Percentiles rank a stretch among this genome's conserved stretches.
These are phyloP conservation scores for Nicotiana sylvestris DNA, from an alignment of 257 asterid species.

Conservation along the genomic window DNA sequence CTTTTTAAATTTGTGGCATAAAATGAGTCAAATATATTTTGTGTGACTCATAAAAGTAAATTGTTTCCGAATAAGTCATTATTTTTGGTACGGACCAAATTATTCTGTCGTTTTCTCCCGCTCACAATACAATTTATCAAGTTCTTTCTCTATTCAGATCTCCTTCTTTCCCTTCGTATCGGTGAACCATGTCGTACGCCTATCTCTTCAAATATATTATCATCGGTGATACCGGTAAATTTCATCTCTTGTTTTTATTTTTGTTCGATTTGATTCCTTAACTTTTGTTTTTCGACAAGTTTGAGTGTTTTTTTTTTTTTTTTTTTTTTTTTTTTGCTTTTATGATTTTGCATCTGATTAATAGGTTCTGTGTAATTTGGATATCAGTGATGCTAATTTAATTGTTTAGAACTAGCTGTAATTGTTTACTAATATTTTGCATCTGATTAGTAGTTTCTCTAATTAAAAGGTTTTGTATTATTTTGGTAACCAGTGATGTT, in stretches of 20 bases:
- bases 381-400: background rate
- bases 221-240: constrained; percentile 59
- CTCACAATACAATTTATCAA: too few relatives aligned
- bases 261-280: background rate
- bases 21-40: too few relatives aligned
- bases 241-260: background rate
- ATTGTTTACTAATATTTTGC: background rate
- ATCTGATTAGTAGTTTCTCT: too few relatives aligned
- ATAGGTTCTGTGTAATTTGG: background rate
- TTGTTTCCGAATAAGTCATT: too few relatives aligned
- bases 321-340: background rate
- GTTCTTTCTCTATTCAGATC: background rate
- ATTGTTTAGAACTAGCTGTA: background rate
- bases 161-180: background rate
- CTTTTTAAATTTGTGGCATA: too few relatives aligned
- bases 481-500: background rate
- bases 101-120: too few relatives aligned
- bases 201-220: constrained; percentile 72
- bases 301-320: background rate
- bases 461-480: background rate
- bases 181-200: constrained; percentile 50
- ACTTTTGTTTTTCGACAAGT: background rate
- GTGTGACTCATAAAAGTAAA: too few relatives aligned
- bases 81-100: too few relatives aligned
- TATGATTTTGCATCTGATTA: background rate